Evolutionary conservation across 1,284 basidiomycete genomes (phyloP).

Genomic region (Sanghuangporus baumii): DNA sequence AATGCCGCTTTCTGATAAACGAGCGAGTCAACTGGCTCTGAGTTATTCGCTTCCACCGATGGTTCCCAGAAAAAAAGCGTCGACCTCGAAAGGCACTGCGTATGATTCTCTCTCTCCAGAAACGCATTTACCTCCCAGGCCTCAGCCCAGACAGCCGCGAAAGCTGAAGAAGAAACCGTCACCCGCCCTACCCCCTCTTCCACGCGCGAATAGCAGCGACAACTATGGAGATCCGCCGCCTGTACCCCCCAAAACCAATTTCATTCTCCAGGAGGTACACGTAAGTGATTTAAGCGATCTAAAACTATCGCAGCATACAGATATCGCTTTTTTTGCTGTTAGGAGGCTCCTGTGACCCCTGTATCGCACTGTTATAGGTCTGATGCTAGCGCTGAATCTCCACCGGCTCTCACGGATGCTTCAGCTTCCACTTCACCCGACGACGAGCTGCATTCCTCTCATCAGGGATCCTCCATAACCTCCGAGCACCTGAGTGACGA

Average conservation of each 20-base stretch:
- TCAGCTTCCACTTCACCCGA: conserved; percentile 11
- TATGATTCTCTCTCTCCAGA: neutral
- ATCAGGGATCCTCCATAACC: conserved; percentile 1
- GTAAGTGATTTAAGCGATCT: neutral
- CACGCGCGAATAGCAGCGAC: neutral
- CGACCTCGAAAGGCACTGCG: neutral
- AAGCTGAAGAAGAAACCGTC: conserved; percentile 13
- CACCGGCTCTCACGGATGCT: conserved; percentile 4
- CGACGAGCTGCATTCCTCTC: neutral
- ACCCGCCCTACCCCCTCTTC: conserved; percentile 6
- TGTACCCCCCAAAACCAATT: conserved; percentile 6
- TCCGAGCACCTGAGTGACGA: neutral
- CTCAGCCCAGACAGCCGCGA: conserved; percentile 6
- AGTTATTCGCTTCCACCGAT: neutral
- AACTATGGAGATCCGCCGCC: conserved; percentile 8
- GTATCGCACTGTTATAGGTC: neutral
- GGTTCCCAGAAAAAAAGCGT: neutral
- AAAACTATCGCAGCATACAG: neutral
- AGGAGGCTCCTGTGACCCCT: neutral
- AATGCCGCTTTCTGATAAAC: neutral
- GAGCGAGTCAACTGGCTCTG: neutral
- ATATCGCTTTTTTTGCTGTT: neutral
- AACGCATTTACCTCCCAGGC: neutral
- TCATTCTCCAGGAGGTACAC: neutral
- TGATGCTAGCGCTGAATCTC: neutral